These are phyloP conservation scores for Toxoplasma gondii DNA, from an alignment of 169 alveolate genomes.

Conservation along the genomic window DNA sequence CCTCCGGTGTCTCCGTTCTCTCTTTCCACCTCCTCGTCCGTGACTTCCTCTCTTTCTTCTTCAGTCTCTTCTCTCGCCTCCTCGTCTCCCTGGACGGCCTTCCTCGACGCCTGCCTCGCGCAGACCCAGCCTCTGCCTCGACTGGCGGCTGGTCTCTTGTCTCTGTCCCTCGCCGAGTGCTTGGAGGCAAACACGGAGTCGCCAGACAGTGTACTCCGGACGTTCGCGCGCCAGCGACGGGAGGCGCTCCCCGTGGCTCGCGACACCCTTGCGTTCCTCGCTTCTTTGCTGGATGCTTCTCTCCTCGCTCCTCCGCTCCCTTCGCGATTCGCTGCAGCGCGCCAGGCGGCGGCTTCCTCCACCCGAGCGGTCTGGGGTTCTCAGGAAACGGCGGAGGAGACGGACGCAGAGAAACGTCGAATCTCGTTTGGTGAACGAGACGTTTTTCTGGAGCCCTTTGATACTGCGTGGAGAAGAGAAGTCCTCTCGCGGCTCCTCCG, in stretches of 20 bases:
- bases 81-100: background rate
- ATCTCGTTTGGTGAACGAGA: no score
- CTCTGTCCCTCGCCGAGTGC: background rate
- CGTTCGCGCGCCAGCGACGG: background rate
- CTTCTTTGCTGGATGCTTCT: background rate
- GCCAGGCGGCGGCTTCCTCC: no score
- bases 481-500: no score
- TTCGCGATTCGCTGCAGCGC: no score
- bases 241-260: background rate
- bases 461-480: no score
- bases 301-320: background rate
- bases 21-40: background rate
- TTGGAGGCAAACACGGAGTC: background rate
- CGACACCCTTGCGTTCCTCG: background rate
- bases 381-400: no score
- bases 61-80: no score
- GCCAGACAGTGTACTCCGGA: background rate
- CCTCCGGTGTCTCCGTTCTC: background rate
- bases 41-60: no score
- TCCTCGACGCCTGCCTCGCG: background rate
- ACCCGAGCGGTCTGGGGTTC: no score
- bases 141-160: background rate
- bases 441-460: no score
- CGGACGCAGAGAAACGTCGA: no score
- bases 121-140: background rate